Evolutionary conservation across 306 rosid species (phyloP).

Genomic region (Luffa acutangula): DNA sequence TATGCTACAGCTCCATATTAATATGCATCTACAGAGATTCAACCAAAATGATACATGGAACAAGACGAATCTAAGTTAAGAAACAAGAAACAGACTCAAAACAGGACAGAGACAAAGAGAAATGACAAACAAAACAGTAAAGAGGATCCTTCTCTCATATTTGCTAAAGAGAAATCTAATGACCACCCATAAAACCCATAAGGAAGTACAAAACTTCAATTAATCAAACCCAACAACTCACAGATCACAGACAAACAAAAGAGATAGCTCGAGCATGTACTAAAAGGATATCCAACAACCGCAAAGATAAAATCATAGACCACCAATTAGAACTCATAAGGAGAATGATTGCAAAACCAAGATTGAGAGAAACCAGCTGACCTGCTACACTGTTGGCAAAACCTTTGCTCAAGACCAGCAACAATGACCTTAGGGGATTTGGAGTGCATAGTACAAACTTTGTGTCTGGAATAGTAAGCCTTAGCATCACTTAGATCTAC

Average conservation of each 20-base stretch:
- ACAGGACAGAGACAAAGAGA: neutral
- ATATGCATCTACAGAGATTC: neutral
- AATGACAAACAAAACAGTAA: neutral
- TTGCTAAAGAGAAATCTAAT: neutral
- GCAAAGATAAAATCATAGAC: neutral
- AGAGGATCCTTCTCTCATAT: neutral
- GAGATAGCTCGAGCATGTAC: neutral
- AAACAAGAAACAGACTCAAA: neutral
- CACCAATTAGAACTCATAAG: neutral
- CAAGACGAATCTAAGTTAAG: neutral
- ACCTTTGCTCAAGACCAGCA: constrained; percentile 69
- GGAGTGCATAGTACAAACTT: constrained; percentile 80
- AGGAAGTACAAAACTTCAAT: neutral
- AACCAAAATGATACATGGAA: neutral
- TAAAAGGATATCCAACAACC: neutral
- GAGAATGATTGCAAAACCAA: neutral
- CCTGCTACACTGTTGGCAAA: constrained; percentile 99
- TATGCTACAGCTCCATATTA: neutral
- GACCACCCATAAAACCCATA: neutral
- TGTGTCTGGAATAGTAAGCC: constrained; percentile 86
- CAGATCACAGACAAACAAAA: neutral
- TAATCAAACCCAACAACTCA: neutral
- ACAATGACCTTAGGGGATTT: constrained; percentile 71
- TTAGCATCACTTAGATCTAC: constrained; percentile 82
- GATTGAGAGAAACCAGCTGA: neutral